phyloP scores from a whole-genome alignment of 1,139 yeast species.

The Saccharomyces uvarum region DNA sequence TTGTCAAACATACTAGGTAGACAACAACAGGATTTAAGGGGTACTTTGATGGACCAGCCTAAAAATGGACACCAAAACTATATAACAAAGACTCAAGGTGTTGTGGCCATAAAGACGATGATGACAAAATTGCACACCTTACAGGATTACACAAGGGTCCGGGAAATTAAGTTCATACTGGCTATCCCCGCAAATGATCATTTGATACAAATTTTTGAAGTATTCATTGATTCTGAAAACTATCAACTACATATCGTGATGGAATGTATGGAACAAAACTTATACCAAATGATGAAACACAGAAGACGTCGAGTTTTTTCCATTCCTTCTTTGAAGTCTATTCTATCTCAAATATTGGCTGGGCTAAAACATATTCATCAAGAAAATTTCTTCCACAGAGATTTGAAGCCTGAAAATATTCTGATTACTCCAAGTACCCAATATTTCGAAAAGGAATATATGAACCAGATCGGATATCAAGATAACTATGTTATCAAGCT shows the following conservation, averaged over 20 bases:
- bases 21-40: constrained; percentile 4
- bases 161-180: constrained; percentile 68
- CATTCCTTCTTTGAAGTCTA: constrained; percentile 51
- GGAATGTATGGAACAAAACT: constrained; percentile 81
- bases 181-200: constrained; percentile 65
- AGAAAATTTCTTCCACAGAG: constrained; percentile 74
- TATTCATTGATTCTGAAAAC: constrained; percentile 58
- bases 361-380: constrained; percentile 80
- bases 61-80: constrained; percentile 26
- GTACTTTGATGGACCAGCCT: constrained; percentile 39
- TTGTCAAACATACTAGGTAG: constrained; percentile 9
- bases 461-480: constrained; percentile 27
- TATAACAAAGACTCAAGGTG: constrained; percentile 33
- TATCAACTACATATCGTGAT: constrained; percentile 69
- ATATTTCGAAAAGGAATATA: constrained; percentile 42
- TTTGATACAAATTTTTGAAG: constrained; percentile 66
- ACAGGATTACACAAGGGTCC: constrained; percentile 54
- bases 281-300: constrained; percentile 62
- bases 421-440: constrained; percentile 53
- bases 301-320: constrained; percentile 49
- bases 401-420: constrained; percentile 87
- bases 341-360: constrained; percentile 60
- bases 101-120: constrained; percentile 85
- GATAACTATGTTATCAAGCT: constrained; percentile 64
- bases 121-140: constrained; percentile 43